Conservation (phyloP, 441 rosid genomes). For the Gossypium trilobum region DNA sequence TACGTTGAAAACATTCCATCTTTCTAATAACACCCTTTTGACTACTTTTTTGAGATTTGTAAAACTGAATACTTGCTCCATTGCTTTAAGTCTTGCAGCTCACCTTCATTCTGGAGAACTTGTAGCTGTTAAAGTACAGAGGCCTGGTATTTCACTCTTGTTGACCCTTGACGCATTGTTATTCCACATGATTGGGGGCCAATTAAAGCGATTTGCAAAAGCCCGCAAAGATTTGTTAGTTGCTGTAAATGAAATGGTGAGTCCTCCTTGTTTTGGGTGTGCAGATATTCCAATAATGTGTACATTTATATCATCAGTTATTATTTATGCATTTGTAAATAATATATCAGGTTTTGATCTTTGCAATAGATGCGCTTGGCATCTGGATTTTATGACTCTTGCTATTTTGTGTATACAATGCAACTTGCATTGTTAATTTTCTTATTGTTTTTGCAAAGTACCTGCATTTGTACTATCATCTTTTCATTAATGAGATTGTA, state of each 20-base stretch:
- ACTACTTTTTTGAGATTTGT: conserved; percentile 5
- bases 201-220: conserved; percentile 85
- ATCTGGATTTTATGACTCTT: background rate
- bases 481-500: conserved; percentile 22
- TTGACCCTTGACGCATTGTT: conserved; percentile 92
- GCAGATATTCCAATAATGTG: background rate
- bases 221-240: conserved; percentile 85
- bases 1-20: background rate
- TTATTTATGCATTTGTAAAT: background rate
- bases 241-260: conserved; percentile 95
- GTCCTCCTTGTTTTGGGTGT: conserved; percentile 21
- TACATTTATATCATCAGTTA: background rate
- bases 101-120: conserved; percentile 93
- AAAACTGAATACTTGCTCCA: conserved; percentile 25
- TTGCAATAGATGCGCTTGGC: background rate
- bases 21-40: background rate
- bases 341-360: background rate
- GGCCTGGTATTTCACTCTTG: conserved; percentile 75
- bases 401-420: background rate
- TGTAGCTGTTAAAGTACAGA: conserved; percentile 96
- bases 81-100: conserved; percentile 70
- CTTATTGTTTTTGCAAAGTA: background rate
- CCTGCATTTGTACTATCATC: background rate
- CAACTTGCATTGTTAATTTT: background rate
- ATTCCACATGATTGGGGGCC: conserved; percentile 90